phyloP scores from a whole-genome alignment of 768 basidiomycete species.

The Pleurotus pulmonarius region DNA sequence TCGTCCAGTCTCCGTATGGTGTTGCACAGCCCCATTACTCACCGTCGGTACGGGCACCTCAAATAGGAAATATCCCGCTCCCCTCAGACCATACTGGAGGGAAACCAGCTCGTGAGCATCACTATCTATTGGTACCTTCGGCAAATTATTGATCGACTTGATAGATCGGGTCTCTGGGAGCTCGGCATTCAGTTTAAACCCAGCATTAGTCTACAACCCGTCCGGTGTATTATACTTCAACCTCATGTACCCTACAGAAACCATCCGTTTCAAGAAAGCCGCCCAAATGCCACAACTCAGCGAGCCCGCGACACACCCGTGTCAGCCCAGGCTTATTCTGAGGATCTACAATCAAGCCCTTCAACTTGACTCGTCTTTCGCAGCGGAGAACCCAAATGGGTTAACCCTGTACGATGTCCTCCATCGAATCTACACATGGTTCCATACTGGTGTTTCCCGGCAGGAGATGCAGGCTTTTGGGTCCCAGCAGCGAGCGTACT shows the following conservation, averaged over 20 bases:
- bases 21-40: conserved; percentile 1
- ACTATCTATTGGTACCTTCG: no score
- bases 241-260: conserved; percentile 10
- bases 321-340: conserved; percentile 7
- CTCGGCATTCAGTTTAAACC: conserved; percentile 7
- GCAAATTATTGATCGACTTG: background rate
- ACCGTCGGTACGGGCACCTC: background rate
- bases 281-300: conserved; percentile 7
- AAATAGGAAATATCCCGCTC: conserved; percentile 7
- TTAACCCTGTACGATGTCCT: conserved; percentile 16
- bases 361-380: conserved; percentile 3
- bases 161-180: background rate
- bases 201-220: conserved; percentile 14
- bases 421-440: conserved; percentile 9
- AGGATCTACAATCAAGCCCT: conserved; percentile 1
- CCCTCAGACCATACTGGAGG: background rate
- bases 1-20: background rate
- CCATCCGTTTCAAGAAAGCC: conserved; percentile 11
- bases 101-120: background rate
- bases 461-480: conserved; percentile 12
- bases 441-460: conserved; percentile 11
- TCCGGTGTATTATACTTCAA: conserved; percentile 15
- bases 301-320: conserved; percentile 10
- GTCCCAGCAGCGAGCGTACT: conserved; percentile 1
- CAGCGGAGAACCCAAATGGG: conserved; percentile 12